phyloP scores from a whole-genome alignment of 805 yeast species.

The Candida morakotiae region DNA sequence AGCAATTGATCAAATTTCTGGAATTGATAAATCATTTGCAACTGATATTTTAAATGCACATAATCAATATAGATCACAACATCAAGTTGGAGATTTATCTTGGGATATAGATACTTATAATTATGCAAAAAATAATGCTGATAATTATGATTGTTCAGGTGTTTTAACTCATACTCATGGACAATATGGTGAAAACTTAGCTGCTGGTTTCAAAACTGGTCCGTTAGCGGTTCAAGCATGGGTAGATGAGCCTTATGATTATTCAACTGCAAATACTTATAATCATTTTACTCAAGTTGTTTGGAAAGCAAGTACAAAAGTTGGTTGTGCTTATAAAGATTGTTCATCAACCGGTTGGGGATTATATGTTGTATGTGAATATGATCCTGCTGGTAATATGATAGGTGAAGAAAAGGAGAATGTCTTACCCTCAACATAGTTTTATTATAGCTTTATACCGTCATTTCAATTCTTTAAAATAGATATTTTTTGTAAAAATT shows the following conservation, averaged over 20 bases:
- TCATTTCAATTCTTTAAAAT: neutral
- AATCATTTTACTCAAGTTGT: slow-evolving; percentile 76
- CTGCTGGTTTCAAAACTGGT: slow-evolving; percentile 29
- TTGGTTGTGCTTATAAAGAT: slow-evolving; percentile 75
- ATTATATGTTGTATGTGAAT: slow-evolving; percentile 28
- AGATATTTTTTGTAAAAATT: too few species aligned
- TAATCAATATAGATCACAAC: slow-evolving; percentile 27
- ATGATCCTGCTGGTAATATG: slow-evolving; percentile 33
- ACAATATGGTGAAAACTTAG: slow-evolving; percentile 34
- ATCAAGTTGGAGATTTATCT: slow-evolving; percentile 24
- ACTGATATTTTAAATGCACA: slow-evolving; percentile 28
- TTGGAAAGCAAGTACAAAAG: slow-evolving; percentile 56
- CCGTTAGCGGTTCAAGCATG: slow-evolving; percentile 29
- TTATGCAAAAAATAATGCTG: slow-evolving; percentile 32
- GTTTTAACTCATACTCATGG: slow-evolving; percentile 34
- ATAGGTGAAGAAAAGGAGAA: slow-evolving; percentile 24
- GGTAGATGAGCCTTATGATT: slow-evolving; percentile 30
- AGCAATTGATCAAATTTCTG: slow-evolving; percentile 3
- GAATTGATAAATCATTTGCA: slow-evolving; percentile 20
- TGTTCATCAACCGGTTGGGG: slow-evolving; percentile 46
- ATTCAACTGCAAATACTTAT: slow-evolving; percentile 20
- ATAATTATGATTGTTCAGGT: slow-evolving; percentile 35
- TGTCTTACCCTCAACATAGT: slow-evolving; percentile 18
- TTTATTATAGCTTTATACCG: too few species aligned
- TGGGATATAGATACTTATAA: slow-evolving; percentile 30